These are phyloP conservation scores for Cryphonectria carpinicola DNA, from an alignment of 2,329 filamentous ascomycete genomes.

Conservation along the genomic window DNA sequence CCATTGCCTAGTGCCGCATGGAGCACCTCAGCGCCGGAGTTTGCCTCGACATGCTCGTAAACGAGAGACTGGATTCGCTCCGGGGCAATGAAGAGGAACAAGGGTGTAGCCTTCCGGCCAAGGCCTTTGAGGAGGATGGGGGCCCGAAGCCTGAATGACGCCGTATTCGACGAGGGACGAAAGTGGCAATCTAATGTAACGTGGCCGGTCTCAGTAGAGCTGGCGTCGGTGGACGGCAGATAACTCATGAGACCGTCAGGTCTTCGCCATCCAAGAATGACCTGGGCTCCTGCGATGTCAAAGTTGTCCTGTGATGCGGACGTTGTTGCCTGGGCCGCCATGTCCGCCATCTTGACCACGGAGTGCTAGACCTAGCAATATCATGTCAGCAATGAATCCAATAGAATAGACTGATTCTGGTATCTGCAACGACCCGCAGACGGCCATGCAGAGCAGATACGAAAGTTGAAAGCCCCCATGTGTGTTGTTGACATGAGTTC, in stretches of 20 bases:
- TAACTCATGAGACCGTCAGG: slow-evolving; percentile 6
- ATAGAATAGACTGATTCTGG: background rate
- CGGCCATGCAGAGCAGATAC: background rate
- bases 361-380: background rate
- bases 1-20: slow-evolving; percentile 6
- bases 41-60: background rate
- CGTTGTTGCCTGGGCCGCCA: slow-evolving; percentile 3
- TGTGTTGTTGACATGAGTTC: slow-evolving; percentile 15
- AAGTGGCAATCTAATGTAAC: slow-evolving; percentile 16
- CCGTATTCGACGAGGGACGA: slow-evolving; percentile 7
- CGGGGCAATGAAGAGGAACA: slow-evolving; percentile 16
- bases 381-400: background rate
- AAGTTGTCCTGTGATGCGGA: background rate
- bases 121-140: slow-evolving; percentile 15
- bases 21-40: background rate
- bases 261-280: slow-evolving; percentile 7
- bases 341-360: background rate
- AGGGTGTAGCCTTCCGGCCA: slow-evolving; percentile 9
- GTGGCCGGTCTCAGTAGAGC: background rate
- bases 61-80: slow-evolving; percentile 18
- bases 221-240: background rate
- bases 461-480: slow-evolving; percentile 10
- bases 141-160: slow-evolving; percentile 11
- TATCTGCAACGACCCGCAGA: background rate
- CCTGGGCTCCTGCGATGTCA: slow-evolving; percentile 5